Evolutionary conservation across 1,284 basidiomycete genomes (phyloP).

Genomic region (Meripilus lineatus): DNA sequence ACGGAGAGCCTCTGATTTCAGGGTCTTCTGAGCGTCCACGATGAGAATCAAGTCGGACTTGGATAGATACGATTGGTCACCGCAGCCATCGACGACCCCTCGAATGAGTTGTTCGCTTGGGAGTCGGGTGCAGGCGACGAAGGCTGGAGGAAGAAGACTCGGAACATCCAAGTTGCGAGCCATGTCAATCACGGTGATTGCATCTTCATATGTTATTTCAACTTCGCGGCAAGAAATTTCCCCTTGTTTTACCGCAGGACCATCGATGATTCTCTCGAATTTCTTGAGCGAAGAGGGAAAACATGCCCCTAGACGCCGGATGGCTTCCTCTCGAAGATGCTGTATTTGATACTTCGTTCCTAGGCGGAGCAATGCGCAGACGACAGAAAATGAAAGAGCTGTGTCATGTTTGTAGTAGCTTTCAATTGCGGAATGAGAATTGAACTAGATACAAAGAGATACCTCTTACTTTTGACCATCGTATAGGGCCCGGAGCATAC

Average conservation of each 20-base stretch:
- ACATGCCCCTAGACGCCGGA: conserved; percentile 2
- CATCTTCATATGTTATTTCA: conserved; percentile 2
- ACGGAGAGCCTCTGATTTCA: background rate
- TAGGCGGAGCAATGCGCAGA: conserved; percentile 6
- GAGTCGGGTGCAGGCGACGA: conserved; percentile 10
- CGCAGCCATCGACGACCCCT: background rate
- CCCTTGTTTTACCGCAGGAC: background rate
- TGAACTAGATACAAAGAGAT: too few species aligned
- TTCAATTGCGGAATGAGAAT: too few species aligned
- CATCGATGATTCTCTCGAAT: conserved; percentile 1
- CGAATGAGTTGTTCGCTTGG: conserved; percentile 1
- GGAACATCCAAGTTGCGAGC: conserved; percentile 9
- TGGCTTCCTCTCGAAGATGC: conserved; percentile 5
- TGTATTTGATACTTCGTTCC: conserved; percentile 11
- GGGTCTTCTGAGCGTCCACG: background rate
- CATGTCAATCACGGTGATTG: conserved; percentile 9
- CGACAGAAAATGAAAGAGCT: background rate
- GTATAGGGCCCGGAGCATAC: background rate
- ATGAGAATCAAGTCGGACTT: background rate
- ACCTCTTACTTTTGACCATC: background rate
- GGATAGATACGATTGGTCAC: background rate
- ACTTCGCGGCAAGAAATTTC: background rate
- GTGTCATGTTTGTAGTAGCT: background rate
- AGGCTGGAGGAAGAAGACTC: conserved; percentile 8
- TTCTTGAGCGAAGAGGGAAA: conserved; percentile 3